These are phyloP conservation scores for barrel medic (Medicago truncatula) DNA, from an alignment of 306 rosid species.

Conservation along the genomic window MtrunA17r5.0-ANR NC_053046.1:17339501-17340000, in stretches of 20 bases:
- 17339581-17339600: too few relatives aligned
- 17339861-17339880: neutral
- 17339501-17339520: too few relatives aligned
- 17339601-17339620: too few relatives aligned
- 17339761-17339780: conserved; percentile 11
- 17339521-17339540: too few relatives aligned
- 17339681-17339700: conserved; percentile 27
- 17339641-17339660: neutral
- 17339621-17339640: neutral
- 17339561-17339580: too few relatives aligned
- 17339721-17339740: conserved; percentile 16
- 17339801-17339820: conserved; percentile 20
- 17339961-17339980: conserved; percentile 45
- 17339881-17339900: too few relatives aligned
- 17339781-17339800: conserved; percentile 21
- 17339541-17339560: too few relatives aligned
- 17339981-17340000: conserved; percentile 40
- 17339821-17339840: conserved; percentile 56
- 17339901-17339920: conserved; percentile 28
- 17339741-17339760: neutral
- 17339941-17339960: conserved; percentile 16
- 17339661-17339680: conserved; percentile 16
- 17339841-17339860: conserved; percentile 42
- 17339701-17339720: conserved; percentile 27
- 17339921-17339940: conserved; percentile 45